A percentile compares a stretch with the other conserved stretches of the same genome.
These are phyloP conservation scores for Cryptococcus sp. DNA, from an alignment of 1,284 basidiomycete species.

Conservation along the genomic window DNA sequence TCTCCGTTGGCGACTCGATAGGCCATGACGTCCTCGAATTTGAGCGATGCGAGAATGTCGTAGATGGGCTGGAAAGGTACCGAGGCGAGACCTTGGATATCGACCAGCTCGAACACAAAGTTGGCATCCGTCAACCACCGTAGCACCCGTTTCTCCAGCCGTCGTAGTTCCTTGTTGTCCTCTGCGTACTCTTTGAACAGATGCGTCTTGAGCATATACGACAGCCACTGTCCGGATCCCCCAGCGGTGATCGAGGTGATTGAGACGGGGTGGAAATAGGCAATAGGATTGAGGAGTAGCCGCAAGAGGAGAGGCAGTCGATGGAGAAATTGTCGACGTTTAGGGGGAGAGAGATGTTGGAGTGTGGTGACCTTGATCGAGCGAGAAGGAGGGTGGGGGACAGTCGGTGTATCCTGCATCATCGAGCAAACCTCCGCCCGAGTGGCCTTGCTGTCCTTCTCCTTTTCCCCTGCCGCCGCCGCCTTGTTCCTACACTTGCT, in stretches of 20 bases:
- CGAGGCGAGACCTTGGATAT: conserved; percentile 13
- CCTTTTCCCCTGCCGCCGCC: background rate
- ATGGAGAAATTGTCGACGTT: conserved; percentile 8
- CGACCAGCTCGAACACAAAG: conserved; percentile 13
- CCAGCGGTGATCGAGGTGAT: conserved; percentile 17
- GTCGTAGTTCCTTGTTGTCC: conserved; percentile 10
- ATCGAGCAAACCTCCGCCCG: conserved; percentile 18
- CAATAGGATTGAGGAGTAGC: conserved; percentile 18
- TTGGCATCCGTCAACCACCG: conserved; percentile 18
- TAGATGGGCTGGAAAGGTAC: conserved; percentile 12
- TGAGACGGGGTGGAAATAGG: conserved; percentile 17
- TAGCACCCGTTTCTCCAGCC: conserved; percentile 14
- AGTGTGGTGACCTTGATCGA: conserved; percentile 21
- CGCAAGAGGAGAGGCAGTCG: conserved; percentile 16
- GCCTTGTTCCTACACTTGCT: conserved; percentile 7
- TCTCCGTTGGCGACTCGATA: conserved; percentile 6
- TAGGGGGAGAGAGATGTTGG: conserved; percentile 10
- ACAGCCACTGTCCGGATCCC: conserved; percentile 12
- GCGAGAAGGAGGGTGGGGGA: conserved; percentile 16
- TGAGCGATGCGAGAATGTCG: conserved; percentile 13
- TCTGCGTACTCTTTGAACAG: conserved; percentile 17
- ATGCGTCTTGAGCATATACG: conserved; percentile 10
- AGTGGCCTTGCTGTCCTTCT: background rate
- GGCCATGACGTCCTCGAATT: conserved; percentile 14
- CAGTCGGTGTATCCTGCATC: conserved; percentile 11